phyloP scores from a whole-genome alignment of 192 early-diverging fungal species.

The Coemansia sp. region DNA sequence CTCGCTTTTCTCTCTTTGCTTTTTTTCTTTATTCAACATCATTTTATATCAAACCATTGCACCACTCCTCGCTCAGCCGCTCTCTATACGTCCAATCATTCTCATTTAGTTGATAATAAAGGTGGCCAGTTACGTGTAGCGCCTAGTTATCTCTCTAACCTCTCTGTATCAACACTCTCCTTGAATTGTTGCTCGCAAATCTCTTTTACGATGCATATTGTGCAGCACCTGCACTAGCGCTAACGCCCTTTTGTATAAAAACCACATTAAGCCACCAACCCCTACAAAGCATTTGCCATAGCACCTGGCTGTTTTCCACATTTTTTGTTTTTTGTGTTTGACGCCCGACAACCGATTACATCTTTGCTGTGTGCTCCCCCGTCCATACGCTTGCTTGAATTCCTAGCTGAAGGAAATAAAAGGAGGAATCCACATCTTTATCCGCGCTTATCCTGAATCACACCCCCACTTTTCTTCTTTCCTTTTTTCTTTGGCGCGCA shows the following conservation, averaged over 20 bases:
- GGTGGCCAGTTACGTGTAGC: neutral
- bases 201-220: constrained; percentile 4
- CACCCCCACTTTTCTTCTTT: neutral
- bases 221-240: constrained; percentile 6
- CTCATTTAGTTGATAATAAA: neutral
- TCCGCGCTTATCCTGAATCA: neutral
- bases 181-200: neutral
- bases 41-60: neutral
- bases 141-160: neutral
- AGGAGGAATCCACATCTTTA: constrained; percentile 3
- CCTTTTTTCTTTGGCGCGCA: neutral
- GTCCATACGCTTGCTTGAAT: constrained; percentile 3
- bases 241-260: constrained; percentile 3
- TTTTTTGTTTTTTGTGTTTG: neutral
- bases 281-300: neutral
- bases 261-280: constrained; percentile 2
- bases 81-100: neutral
- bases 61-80: too few relatives aligned
- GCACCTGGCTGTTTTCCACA: neutral
- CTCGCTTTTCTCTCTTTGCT: neutral
- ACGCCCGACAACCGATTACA: constrained; percentile 4
- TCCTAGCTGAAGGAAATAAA: neutral
- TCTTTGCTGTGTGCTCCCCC: constrained; percentile 3
- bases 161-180: neutral
- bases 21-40: constrained; percentile 5